phyloP scores from a whole-genome alignment of 1,284 basidiomycete species.

The Cryptococcus sp. region DNA sequence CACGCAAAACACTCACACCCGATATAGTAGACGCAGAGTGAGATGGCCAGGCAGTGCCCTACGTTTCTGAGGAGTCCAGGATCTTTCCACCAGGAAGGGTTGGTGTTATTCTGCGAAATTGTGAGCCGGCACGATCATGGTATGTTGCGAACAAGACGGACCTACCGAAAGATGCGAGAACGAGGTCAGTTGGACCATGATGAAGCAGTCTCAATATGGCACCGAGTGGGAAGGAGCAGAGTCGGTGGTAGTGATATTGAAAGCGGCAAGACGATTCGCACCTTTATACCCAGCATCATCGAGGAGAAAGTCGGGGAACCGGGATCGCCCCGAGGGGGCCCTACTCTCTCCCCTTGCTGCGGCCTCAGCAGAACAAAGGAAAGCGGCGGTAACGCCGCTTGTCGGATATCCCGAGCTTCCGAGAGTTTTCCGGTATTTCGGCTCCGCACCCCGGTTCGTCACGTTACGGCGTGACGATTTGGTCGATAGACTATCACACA shows the following conservation, averaged over 20 bases:
- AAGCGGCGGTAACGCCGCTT: neutral
- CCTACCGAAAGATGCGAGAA: neutral
- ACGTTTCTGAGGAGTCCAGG: conserved; percentile 27
- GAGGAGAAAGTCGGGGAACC: no score
- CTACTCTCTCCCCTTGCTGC: neutral
- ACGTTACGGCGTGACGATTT: neutral
- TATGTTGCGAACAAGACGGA: no score
- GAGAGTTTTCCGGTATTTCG: neutral
- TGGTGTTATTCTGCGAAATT: conserved; percentile 21
- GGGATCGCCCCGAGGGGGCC: no score
- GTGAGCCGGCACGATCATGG: neutral
- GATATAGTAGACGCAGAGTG: conserved; percentile 31
- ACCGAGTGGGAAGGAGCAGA: no score
- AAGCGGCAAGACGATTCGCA: no score
- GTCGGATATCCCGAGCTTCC: neutral
- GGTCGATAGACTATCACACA: no score
- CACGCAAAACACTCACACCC: conserved; percentile 10
- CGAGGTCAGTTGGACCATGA: no score
- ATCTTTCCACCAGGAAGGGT: conserved; percentile 29
- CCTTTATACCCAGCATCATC: no score
- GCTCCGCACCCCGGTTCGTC: neutral
- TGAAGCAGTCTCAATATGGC: no score
- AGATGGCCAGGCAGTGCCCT: conserved; percentile 22
- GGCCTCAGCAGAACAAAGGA: neutral
- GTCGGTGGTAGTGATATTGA: no score